These are phyloP conservation scores for Ceratocystis lukuohia DNA, from an alignment of 2,329 filamentous ascomycete genomes.

Conservation along the genomic window DNA sequence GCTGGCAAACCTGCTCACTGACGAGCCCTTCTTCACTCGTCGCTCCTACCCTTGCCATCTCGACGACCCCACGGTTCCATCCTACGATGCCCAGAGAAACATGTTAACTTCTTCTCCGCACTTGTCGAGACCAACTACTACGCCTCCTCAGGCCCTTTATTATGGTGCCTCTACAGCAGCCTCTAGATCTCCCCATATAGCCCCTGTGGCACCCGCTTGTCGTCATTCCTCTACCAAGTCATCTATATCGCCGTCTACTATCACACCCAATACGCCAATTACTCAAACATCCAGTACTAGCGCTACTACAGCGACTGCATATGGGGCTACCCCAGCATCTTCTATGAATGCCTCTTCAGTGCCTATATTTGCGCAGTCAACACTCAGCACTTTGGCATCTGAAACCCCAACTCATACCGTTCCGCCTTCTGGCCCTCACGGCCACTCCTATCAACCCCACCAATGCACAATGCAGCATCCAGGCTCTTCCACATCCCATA, in stretches of 20 bases:
- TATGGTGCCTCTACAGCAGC: slow-evolving; percentile 17
- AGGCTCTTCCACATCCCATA: neutral
- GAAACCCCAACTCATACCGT: neutral
- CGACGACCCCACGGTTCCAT: neutral
- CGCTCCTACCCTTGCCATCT: neutral
- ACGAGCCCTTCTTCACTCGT: neutral
- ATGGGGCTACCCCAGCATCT: neutral
- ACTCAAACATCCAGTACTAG: neutral
- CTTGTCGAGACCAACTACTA: slow-evolving; percentile 17
- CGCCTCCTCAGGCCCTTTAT: slow-evolving; percentile 16
- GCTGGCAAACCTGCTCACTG: neutral
- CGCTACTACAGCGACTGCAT: neutral
- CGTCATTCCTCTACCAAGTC: slow-evolving; percentile 17
- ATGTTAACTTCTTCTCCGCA: slow-evolving; percentile 20
- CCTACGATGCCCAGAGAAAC: slow-evolving; percentile 17
- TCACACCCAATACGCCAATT: neutral
- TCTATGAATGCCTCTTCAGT: neutral
- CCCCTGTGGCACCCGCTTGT: neutral
- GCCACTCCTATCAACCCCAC: neutral
- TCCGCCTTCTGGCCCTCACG: neutral
- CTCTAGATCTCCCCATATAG: slow-evolving; percentile 16
- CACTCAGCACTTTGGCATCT: neutral
- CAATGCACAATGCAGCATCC: neutral
- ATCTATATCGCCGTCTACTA: slow-evolving; percentile 5
- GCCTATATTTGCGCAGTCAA: neutral